Conservation (phyloP, 2,329 filamentous ascomycete genomes). For the Emergomyces africanus region DNA sequence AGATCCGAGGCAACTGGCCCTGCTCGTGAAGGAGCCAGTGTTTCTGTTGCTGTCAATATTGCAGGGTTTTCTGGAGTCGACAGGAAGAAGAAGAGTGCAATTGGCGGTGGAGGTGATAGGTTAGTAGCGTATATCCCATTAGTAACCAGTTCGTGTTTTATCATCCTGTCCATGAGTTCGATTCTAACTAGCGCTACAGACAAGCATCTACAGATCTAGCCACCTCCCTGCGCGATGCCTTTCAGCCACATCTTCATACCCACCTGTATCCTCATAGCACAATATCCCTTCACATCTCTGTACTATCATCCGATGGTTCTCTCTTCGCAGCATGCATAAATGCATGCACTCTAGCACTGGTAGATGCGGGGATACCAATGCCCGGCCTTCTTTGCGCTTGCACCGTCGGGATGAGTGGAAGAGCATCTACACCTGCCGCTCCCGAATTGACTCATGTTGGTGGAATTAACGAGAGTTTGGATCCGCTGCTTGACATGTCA, state of each 20-base stretch:
- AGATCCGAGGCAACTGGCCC: conserved; percentile 35
- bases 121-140: conserved; percentile 31
- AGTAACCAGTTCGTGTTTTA: conserved; percentile 18
- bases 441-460: conserved; percentile 6
- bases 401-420: conserved; percentile 59
- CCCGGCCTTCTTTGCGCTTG: conserved; percentile 79
- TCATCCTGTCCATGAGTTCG: not conserved
- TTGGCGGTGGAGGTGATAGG: conserved; percentile 54
- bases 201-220: conserved; percentile 45
- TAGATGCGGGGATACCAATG: conserved; percentile 95
- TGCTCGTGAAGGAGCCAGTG: conserved; percentile 45
- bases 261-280: conserved; percentile 80
- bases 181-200: conserved; percentile 33
- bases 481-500: conserved; percentile 33
- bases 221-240: conserved; percentile 63
- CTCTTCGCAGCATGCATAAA: conserved; percentile 84
- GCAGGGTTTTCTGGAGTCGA: conserved; percentile 84
- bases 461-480: conserved; percentile 27
- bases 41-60: conserved; percentile 70
- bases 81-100: conserved; percentile 49
- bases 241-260: conserved; percentile 66
- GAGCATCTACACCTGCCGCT: conserved; percentile 29
- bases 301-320: conserved; percentile 81
- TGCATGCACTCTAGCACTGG: conserved; percentile 76
- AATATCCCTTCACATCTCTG: conserved; percentile 71